Evolutionary conservation across 2,329 filamentous ascomycete genomes (phyloP), one percentile per base, ranked within the genome.

Genomic region (Alternaria brassicicola): DNA sequence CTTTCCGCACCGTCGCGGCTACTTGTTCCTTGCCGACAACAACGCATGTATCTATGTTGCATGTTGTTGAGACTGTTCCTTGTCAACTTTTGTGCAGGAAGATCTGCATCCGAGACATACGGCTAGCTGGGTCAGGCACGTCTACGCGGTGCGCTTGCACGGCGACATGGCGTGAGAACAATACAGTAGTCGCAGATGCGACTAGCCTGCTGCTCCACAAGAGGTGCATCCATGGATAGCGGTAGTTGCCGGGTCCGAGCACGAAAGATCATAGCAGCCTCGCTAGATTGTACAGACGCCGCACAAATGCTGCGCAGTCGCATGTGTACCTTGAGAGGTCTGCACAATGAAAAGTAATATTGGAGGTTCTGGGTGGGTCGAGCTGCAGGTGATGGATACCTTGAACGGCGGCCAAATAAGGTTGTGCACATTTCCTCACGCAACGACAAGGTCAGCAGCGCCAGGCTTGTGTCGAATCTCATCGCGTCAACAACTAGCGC

Each of bases 21-120:
- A 49, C 39, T 13, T 35, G 31, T 38, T 39, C 33, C 30, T 47
- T 15, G 36, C 30, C 33, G 19, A 36, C 36, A 10, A 57, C 21
- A 35, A 25, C 25, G 43, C 45, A 6, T 17, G 12, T 12, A 41
- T 31, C 17, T 30, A 25, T 43, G 38, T 26, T 58, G 33, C 51
- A 55, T 58, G 28, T 58, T 55, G 55, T 50, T 58, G 55, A 50
- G 55, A 15, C 21, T 49, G 25, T 43, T 38, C 53, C 45, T 58
- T 36, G 55, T 38, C 51, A 19, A 36, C 39, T 50, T 45, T 31
- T 46, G 39, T 58, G 36, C 51, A 55, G 45, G 26, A 26, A 47
- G 38, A 55, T 55, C 38, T 55, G 55, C 51, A 39, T 58, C 51
- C 45, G 55, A 55, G 30, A 54, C 50, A 19, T 28, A 15, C 43